Evolutionary conservation across 768 basidiomycete genomes (phyloP).

Genomic region (Termitomyces sp.): DNA sequence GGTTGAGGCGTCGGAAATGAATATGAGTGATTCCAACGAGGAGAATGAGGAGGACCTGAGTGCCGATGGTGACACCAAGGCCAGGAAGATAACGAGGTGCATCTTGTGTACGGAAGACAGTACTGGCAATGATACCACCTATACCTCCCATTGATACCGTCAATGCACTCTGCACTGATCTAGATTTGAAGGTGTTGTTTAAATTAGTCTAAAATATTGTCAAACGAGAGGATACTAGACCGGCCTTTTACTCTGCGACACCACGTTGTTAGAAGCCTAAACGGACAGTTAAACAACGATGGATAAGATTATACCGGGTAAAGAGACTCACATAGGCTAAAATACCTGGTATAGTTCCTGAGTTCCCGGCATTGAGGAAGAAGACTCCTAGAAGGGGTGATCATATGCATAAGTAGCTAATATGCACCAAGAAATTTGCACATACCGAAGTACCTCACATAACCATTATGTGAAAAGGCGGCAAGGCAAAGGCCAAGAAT

Average conservation of each 20-base stretch:
- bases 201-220: slow-evolving; percentile 1
- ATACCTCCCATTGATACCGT: slow-evolving; percentile 39
- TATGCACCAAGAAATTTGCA: slow-evolving; percentile 25
- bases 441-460: slow-evolving; percentile 21
- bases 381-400: slow-evolving; percentile 32
- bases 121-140: slow-evolving; percentile 41
- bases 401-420: slow-evolving; percentile 1
- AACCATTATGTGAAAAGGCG: slow-evolving; percentile 3
- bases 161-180: slow-evolving; percentile 34
- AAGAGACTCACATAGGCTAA: slow-evolving; percentile 35
- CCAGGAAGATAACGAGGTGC: slow-evolving; percentile 43
- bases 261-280: slow-evolving; percentile 44
- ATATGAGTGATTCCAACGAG: slow-evolving; percentile 29
- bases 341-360: slow-evolving; percentile 40
- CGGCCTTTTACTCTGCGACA: slow-evolving; percentile 43
- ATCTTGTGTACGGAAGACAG: slow-evolving; percentile 38
- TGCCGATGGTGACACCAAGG: slow-evolving; percentile 36
- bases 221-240: background rate
- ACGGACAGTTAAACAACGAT: background rate
- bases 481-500: slow-evolving; percentile 26
- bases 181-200: slow-evolving; percentile 7
- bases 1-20: slow-evolving; percentile 35
- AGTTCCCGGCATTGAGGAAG: slow-evolving; percentile 39
- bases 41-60: slow-evolving; percentile 35
- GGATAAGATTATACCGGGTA: background rate